Evolutionary conservation across 768 basidiomycete species (phyloP).

Genomic region (Amanita pseudoporphyria): DNA sequence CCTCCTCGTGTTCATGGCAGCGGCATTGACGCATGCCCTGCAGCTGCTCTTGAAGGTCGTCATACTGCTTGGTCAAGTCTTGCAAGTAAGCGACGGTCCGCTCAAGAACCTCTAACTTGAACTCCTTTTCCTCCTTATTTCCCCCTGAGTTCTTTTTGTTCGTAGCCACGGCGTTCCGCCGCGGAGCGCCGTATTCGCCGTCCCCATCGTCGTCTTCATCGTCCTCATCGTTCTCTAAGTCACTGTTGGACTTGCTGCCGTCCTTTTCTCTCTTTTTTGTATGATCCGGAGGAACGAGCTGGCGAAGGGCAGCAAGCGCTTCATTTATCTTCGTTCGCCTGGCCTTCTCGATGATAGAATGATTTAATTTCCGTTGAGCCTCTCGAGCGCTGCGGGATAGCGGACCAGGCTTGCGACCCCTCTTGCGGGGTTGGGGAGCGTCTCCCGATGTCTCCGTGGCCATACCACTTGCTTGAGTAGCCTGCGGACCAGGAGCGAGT

Average conservation of each 20-base stretch:
- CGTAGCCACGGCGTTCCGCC: constrained; percentile 15
- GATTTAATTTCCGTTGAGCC: constrained; percentile 84
- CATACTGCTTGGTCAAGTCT: constrained; percentile 52
- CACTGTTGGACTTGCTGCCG: constrained; percentile 1
- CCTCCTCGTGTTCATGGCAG: constrained; percentile 17
- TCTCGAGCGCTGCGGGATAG: constrained; percentile 74
- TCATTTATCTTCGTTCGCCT: constrained; percentile 94
- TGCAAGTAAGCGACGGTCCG: constrained; percentile 73
- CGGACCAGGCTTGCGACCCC: constrained; percentile 66
- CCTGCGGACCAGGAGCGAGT: background rate
- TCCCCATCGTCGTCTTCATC: constrained; percentile 27
- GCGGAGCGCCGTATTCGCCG: constrained; percentile 20
- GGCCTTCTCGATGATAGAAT: constrained; percentile 91
- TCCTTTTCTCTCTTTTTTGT: constrained; percentile 16
- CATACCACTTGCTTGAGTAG: too few species aligned
- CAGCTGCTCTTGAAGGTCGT: constrained; percentile 20
- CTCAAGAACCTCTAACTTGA: constrained; percentile 86
- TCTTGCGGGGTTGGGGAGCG: constrained; percentile 28
- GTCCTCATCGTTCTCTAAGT: constrained; percentile 27
- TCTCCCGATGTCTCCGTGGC: background rate
- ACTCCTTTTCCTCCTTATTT: constrained; percentile 69
- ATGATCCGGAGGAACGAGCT: constrained; percentile 62
- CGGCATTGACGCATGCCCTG: constrained; percentile 12
- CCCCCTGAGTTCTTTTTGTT: constrained; percentile 24
- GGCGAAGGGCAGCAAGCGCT: constrained; percentile 66